Evolutionary conservation across 148 eudicot genomes (phyloP).

Genomic region (Mesembryanthemum crystallinum): DNA sequence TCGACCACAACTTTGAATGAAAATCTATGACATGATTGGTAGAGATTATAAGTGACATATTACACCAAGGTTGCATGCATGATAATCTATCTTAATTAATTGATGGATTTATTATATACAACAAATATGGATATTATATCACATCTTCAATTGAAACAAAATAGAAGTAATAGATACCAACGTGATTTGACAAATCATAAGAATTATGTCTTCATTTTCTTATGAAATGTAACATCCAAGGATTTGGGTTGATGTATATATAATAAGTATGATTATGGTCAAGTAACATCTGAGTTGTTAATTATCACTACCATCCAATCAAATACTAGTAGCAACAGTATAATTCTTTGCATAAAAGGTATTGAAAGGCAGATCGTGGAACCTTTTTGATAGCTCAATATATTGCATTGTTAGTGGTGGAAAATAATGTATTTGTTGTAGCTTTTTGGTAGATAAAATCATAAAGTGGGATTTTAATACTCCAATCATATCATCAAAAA

Average conservation of each 20-base stretch:
- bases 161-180: no score
- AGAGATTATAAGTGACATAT: no score
- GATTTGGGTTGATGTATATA: no score
- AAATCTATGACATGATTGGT: no score
- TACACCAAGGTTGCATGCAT: no score
- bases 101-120: no score
- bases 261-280: not conserved
- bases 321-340: not conserved
- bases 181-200: slow-evolving; percentile 2
- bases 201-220: not conserved
- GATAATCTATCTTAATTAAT: no score
- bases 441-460: slow-evolving; percentile 6
- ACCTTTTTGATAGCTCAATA: slow-evolving; percentile 4
- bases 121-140: no score
- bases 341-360: not conserved
- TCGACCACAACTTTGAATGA: no score
- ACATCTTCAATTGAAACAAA: no score
- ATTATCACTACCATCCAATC: not conserved
- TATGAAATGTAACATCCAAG: no score
- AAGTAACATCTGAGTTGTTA: slow-evolving; percentile 13
- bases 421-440: slow-evolving; percentile 14
- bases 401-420: slow-evolving; percentile 15
- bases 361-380: slow-evolving; percentile 18
- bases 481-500: slow-evolving; percentile 4
- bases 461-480: not conserved